Evolutionary conservation across 1,284 basidiomycete genomes (phyloP).

Genomic region (Apiotrichum gracile): DNA sequence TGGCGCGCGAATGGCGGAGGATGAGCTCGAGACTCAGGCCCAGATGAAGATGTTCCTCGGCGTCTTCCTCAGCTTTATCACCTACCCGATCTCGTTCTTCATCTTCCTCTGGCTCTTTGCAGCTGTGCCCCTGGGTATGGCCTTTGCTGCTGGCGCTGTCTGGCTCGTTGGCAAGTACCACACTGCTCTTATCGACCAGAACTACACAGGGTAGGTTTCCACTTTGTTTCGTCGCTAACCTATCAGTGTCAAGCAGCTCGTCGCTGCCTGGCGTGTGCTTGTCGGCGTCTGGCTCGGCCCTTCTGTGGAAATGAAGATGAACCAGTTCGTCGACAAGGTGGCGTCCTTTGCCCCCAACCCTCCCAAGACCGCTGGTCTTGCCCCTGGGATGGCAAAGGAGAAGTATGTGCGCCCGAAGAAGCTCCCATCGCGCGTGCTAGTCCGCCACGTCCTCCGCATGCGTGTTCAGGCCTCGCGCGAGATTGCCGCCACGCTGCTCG

Average conservation of each 20-base stretch:
- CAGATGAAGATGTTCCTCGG: conserved; percentile 87
- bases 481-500: conserved; percentile 62
- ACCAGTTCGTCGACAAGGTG: conserved; percentile 55
- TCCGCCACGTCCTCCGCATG: conserved; percentile 75
- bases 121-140: conserved; percentile 57
- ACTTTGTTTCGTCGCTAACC: not conserved
- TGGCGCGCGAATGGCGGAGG: conserved; percentile 67
- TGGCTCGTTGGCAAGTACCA: conserved; percentile 77
- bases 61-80: conserved; percentile 63
- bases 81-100: conserved; percentile 76
- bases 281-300: conserved; percentile 84
- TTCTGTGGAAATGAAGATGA: conserved; percentile 69
- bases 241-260: conserved; percentile 60
- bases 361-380: conserved; percentile 34
- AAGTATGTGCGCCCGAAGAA: conserved; percentile 44
- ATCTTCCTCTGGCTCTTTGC: conserved; percentile 72
- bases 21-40: conserved; percentile 80
- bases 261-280: conserved; percentile 82
- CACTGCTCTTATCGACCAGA: conserved; percentile 51
- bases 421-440: conserved; percentile 69
- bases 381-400: conserved; percentile 24
- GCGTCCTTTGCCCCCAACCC: conserved; percentile 36
- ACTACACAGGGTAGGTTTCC: conserved; percentile 69
- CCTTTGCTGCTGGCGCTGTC: conserved; percentile 52
- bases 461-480: conserved; percentile 69